Base-by-base conservation (phyloP, 1,139 yeast genomes). In the Nakaseomyces bracarensis region DNA sequence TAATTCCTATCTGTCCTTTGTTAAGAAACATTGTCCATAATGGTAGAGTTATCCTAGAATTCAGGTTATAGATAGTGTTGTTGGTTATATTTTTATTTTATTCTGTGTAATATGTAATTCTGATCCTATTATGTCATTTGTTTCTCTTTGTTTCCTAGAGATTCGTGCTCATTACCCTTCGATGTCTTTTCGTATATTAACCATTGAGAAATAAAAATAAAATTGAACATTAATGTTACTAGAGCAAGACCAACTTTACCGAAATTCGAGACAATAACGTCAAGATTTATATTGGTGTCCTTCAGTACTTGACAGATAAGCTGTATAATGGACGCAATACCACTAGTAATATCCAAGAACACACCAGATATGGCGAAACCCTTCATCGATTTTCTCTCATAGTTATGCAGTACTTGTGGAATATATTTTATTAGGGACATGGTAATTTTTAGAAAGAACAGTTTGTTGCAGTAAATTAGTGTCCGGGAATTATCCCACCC, bases 341-440 rank as follows among this genome's bases (percentile, higher is more conserved):
- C 77, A 5, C 86, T 86, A 2, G 66, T 48, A 9, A 74, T 52
- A 59, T 79, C 86, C 25, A 77, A 58, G 10, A 61, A 49, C 1
- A 72, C 69, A 13, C 79, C 72, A 11, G 66, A 54, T 39, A 72
- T 73, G 3, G 83, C 72, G 54, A 77, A 75, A 0, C 84, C 85
- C 43, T 65, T 62, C 54, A 79, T 74, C 1, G 82, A 72, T 46
- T 67, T 65, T 41, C 84, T 68, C 38, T 66, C 66, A 45, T 62
- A 65, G 51, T 79, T 79, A 53, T 75, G 73, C 23, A 63, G 50
- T 4, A 78, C 70, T 53, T 79, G 86, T 0, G 86, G 85, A 4
- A 79, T 55, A 53, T 78, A 77, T 55, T 79, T 79, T 45, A 74
- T 64, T 22, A 75, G 60, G 43, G 81, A 75, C 69, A 77, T 70